These are phyloP conservation scores for Russula olivacea DNA, from an alignment of 768 basidiomycete genomes.

Conservation along the genomic window DNA sequence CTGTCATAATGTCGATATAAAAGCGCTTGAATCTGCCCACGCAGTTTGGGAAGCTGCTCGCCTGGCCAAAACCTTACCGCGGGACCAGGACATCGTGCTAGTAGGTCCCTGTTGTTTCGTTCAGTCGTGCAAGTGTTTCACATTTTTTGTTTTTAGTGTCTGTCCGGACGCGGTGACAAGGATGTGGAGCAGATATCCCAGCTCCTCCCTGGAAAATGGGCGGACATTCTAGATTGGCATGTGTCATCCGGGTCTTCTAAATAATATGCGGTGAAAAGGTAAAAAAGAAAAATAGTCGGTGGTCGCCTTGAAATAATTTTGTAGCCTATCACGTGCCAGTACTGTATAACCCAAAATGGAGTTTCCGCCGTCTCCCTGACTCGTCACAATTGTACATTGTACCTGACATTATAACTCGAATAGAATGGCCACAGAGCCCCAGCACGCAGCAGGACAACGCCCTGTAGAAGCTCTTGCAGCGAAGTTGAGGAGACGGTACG, in stretches of 20 bases:
- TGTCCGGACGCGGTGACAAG: conserved; percentile 95
- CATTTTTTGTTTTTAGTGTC: conserved; percentile 47
- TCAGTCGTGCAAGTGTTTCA: conserved; percentile 1
- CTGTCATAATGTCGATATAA: conserved; percentile 11
- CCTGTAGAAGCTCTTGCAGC: conserved; percentile 65
- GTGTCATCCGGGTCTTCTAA: conserved; percentile 36
- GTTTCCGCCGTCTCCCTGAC: too few species aligned
- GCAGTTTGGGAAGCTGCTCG: conserved; percentile 91
- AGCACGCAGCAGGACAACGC: conserved; percentile 42
- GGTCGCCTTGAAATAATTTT: too few species aligned
- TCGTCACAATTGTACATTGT: background rate
- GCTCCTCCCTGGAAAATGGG: conserved; percentile 89
- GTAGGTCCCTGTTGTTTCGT: conserved; percentile 44
- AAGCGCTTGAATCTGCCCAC: conserved; percentile 92
- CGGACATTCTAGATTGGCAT: conserved; percentile 90
- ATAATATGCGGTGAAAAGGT: background rate
- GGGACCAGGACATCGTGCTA: conserved; percentile 83
- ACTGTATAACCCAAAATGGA: too few species aligned
- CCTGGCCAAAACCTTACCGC: conserved; percentile 76
- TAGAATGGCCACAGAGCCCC: conserved; percentile 41
- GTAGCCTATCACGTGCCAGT: too few species aligned
- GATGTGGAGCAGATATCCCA: conserved; percentile 97
- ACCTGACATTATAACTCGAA: background rate
- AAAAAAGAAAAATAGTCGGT: too few species aligned
- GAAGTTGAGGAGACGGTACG: conserved; percentile 67